Base-by-base conservation (phyloP, 2,329 filamentous ascomycete species). In the Aspergillus puulaauensis region DNA sequence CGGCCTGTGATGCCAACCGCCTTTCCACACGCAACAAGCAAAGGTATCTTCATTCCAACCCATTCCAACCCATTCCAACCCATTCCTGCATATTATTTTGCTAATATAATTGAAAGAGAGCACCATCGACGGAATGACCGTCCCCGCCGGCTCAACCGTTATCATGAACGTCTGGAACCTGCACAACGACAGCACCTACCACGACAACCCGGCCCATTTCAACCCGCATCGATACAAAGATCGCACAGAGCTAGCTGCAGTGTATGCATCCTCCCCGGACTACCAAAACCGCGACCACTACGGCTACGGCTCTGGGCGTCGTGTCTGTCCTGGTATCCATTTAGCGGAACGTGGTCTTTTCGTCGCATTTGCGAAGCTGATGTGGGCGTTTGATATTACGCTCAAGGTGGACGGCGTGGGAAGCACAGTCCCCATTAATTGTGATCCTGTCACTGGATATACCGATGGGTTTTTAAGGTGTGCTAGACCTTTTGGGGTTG, bases 141-240 rank as follows among this genome's bases (percentile, higher is more conserved):
- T 84, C 45, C 81, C 82, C 11, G 78, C 77, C 41, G 75, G 75
- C 6, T 70, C 79, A 0, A 73, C 68, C 2, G 66, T 84, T 5
- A 73, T 79, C 1, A 69, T 79, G 7, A 84, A 70, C 54, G 48
- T 57, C 44, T 76, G 77, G 77, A 73, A 72, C 9, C 77, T 84
- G 27, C 71, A 82, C 61, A 78, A 76, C 65, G 81, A 85, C 58
- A 70, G 74, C 2, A 61, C 69, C 1, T 72, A 77, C 2, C 72
- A 77, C 60, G 61, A 73, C 0, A 56, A 72, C 7, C 71, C 75
- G 0, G 64, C 70, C 0, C 37, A 35, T 0, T 78, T 78, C 59
- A 50, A 70, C 14, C 70, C 75, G 0, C 60, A 70, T 41, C 69
- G 76, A 14, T 72, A 65, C 49, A 49, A 52, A 11, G 47, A 58